Base-by-base conservation (phyloP, 805 yeast species). In the Ogataea nonfermentans region DNA sequence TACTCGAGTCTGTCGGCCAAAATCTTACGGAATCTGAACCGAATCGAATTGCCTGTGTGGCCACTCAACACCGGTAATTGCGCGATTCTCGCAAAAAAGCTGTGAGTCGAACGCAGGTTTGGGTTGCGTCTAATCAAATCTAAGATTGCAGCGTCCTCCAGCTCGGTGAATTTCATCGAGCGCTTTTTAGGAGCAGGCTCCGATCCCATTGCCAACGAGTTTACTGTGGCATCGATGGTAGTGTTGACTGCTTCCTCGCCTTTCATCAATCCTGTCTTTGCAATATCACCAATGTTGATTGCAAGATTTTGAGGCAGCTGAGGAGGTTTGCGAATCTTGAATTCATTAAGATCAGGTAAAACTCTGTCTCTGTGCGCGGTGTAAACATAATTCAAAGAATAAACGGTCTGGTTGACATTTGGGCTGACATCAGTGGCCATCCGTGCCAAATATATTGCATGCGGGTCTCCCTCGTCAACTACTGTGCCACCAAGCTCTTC, bases 1-100 rank as follows among this genome's bases (percentile, higher is more conserved):
- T 60, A 76, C 2, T 62, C 65, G 27, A 78, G 47, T 24, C 63
- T 55, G 22, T 64, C 59, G 2, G 68, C 53, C 11, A 78, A 54
- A 19, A 70, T 66, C 16, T 67, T 71, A 47, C 81, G 67, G 52
- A 61, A 78, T 53, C 84, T 69, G 48, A 74, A 84, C 48, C 95
- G 70, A 32, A 84, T 78, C 1, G 90, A 82, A 48, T 84, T 81
- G 9, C 89, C 87, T 0, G 91, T 81, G 62, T 84, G 93, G 35
- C 76, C 76, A 14, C 73, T 70, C 40, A 84, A 66, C 17, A 51
- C 32, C 1, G 58, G 56, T 34, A 73, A 62, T 20, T 69, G 64
- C 0, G 88, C 79, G 50, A 85, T 76, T 43, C 73, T 78, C 30
- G 76, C 77, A 52, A 72, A 84, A 35, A 84, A 73, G 35, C 74